Percentiles rank a stretch among this genome's conserved stretches.
Conservation (phyloP, 2,329 filamentous ascomycete species). For the Colletotrichum trifolii region DNA sequence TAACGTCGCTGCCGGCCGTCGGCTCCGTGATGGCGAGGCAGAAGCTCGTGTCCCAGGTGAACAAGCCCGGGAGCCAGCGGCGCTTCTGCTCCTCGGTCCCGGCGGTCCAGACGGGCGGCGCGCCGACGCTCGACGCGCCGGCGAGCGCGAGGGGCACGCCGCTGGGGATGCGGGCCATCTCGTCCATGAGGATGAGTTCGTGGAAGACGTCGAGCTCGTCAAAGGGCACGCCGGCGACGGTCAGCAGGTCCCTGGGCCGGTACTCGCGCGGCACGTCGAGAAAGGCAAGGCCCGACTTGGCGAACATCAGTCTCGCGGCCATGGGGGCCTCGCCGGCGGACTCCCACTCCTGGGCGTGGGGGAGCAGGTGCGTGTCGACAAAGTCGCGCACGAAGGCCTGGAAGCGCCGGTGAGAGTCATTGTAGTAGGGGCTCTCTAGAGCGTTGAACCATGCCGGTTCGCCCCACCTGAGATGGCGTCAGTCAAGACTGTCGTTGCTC, state of each 20-base stretch:
- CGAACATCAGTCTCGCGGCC: slow-evolving; percentile 50
- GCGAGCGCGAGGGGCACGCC: slow-evolving; percentile 68
- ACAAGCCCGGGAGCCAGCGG: slow-evolving; percentile 69
- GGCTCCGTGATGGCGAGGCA: slow-evolving; percentile 75
- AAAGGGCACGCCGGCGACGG: slow-evolving; percentile 54
- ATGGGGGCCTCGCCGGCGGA: slow-evolving; percentile 62
- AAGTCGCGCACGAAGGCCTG: slow-evolving; percentile 68
- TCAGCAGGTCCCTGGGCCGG: slow-evolving; percentile 39
- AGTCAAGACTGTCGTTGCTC: not conserved
- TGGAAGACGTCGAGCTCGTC: slow-evolving; percentile 68
- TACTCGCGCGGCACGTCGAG: slow-evolving; percentile 50
- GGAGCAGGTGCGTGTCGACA: slow-evolving; percentile 67
- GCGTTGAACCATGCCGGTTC: slow-evolving; percentile 45
- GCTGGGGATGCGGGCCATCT: slow-evolving; percentile 64
- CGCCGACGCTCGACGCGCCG: slow-evolving; percentile 71
- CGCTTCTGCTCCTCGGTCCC: slow-evolving; percentile 69
- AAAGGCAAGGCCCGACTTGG: slow-evolving; percentile 52
- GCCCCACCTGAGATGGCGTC: slow-evolving; percentile 15
- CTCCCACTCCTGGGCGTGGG: slow-evolving; percentile 73
- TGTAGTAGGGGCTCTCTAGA: slow-evolving; percentile 67
- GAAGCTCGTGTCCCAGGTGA: slow-evolving; percentile 68
- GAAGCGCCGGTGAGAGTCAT: slow-evolving; percentile 67
- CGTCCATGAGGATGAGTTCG: slow-evolving; percentile 65
- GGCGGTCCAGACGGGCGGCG: slow-evolving; percentile 71
- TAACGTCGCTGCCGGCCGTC: slow-evolving; percentile 66